Evolutionary conservation across 176 grass and related monocot genomes (phyloP).

Genomic region (Areca catechu): DNA sequence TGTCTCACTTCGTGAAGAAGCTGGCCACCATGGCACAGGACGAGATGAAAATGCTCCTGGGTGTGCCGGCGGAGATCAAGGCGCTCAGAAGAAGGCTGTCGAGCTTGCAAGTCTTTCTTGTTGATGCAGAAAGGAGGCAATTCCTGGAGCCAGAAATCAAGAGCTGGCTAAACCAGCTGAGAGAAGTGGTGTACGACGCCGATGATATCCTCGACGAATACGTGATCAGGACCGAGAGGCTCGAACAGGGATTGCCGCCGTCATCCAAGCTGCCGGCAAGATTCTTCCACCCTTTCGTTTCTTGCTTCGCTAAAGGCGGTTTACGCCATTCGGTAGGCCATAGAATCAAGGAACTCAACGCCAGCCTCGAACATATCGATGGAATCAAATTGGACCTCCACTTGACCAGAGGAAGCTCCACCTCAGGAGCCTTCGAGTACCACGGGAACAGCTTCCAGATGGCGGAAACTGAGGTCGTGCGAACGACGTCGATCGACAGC

Average conservation of each 20-base stretch:
- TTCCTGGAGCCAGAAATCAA: neutral
- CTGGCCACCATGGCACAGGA: neutral
- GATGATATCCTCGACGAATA: constrained; percentile 38
- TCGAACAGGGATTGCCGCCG: neutral
- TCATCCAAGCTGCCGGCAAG: no score
- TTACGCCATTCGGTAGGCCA: constrained; percentile 9
- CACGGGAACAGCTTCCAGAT: no score
- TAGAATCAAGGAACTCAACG: constrained; percentile 16
- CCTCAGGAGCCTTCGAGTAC: no score
- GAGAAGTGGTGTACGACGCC: constrained; percentile 37
- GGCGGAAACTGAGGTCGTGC: no score
- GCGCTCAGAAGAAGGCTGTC: neutral
- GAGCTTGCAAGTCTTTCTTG: neutral
- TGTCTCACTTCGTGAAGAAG: neutral
- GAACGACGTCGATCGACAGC: no score
- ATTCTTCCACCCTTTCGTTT: neutral
- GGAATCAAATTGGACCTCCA: no score
- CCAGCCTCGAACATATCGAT: no score
- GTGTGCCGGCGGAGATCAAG: constrained; percentile 7
- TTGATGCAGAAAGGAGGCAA: constrained; percentile 7
- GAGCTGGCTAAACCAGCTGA: constrained; percentile 17
- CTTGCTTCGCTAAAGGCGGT: neutral
- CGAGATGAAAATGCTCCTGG: constrained; percentile 14
- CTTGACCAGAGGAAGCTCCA: no score
- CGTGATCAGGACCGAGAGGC: neutral